Percentiles rank a stretch among this genome's conserved stretches.
phyloP scores from a whole-genome alignment of 495 filamentous ascomycete species.

The Xylaria acuta region DNA sequence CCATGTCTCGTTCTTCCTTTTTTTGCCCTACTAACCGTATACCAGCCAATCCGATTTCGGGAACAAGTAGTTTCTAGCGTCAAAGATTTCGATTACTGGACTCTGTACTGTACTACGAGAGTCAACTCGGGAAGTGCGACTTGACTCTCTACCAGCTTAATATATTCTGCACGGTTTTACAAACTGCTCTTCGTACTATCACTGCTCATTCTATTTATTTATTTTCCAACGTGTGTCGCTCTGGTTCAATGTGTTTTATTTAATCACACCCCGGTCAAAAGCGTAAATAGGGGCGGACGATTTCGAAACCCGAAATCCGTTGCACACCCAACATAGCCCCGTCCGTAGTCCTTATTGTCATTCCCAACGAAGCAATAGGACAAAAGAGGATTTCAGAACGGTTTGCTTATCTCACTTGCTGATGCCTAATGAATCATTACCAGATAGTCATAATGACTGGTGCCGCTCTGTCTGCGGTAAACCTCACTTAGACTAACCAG shows the following conservation, averaged over 20 bases:
- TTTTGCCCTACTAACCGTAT: not conserved
- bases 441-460: not conserved
- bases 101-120: not conserved
- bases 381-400: not conserved
- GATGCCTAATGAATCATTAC: not conserved
- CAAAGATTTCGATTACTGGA: not conserved
- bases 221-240: not conserved
- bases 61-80: not conserved
- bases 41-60: not conserved
- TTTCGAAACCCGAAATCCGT: slow-evolving; percentile 21
- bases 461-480: not conserved
- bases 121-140: not conserved
- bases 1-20: not conserved
- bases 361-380: not conserved
- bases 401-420: not conserved
- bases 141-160: not conserved
- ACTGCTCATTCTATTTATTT: slow-evolving; percentile 1
- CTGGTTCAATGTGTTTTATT: not conserved
- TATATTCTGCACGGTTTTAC: not conserved
- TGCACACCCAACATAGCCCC: not conserved
- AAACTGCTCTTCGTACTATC: not conserved
- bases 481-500: not conserved
- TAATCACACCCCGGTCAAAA: not conserved
- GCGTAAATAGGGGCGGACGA: slow-evolving; percentile 1
- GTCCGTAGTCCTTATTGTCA: not conserved